These are phyloP conservation scores for Torulaspora quercuum DNA, from an alignment of 805 yeast species.

Conservation along the genomic window DNA sequence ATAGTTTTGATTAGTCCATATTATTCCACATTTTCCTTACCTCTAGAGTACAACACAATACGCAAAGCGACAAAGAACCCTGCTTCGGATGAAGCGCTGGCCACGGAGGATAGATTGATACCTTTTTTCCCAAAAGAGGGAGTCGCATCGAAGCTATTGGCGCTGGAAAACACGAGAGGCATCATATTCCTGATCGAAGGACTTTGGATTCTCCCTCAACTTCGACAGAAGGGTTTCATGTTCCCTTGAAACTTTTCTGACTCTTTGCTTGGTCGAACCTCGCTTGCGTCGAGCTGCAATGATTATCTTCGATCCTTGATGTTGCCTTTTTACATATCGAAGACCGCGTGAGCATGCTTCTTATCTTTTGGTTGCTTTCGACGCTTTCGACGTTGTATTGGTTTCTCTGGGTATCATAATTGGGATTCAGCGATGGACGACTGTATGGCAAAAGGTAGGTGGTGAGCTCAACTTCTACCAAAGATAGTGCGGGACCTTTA, in stretches of 20 bases:
- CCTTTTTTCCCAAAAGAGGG: slow-evolving; percentile 37
- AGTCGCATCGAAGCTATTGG: slow-evolving; percentile 29
- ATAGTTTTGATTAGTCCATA: slow-evolving; percentile 69
- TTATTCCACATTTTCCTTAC: slow-evolving; percentile 89
- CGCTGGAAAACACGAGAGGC: slow-evolving; percentile 31
- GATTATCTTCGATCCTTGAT: no score
- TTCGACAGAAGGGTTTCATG: slow-evolving; percentile 54
- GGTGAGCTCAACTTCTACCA: no score
- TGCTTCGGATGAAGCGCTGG: slow-evolving; percentile 38
- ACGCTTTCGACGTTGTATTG: no score
- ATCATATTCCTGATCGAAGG: slow-evolving; percentile 55
- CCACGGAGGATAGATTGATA: slow-evolving; percentile 33
- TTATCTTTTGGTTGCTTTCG: no score
- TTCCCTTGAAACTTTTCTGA: slow-evolving; percentile 74
- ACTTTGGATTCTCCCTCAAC: slow-evolving; percentile 67
- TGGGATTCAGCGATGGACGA: no score
- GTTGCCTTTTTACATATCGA: no score
- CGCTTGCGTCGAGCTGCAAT: no score
- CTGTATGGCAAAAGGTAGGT: no score
- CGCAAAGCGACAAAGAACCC: slow-evolving; percentile 70
- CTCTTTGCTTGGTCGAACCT: slow-evolving; percentile 84
- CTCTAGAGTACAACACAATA: slow-evolving; percentile 81
- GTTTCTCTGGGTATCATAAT: no score
- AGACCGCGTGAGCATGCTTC: no score
- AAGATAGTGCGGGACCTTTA: no score